A percentile compares a stretch with the other conserved stretches of the same genome.
Conservation (phyloP, 2,329 filamentous ascomycete species). For the Trichoderma aggressivum region DNA sequence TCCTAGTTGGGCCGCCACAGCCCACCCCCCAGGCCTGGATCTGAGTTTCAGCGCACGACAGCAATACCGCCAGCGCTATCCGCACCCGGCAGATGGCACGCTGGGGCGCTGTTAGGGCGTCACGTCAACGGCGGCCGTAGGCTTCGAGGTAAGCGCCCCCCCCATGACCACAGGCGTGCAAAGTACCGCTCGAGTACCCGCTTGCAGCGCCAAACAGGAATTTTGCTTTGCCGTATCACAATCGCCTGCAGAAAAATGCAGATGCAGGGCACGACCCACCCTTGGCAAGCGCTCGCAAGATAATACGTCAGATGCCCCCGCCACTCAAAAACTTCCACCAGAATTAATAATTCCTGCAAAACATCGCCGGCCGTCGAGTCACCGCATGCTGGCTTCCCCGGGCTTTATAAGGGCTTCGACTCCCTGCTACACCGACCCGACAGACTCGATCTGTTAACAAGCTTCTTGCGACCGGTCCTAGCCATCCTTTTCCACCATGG, state of each 20-base stretch:
- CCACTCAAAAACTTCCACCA: slow-evolving; percentile 28
- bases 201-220: not conserved
- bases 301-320: slow-evolving; percentile 26
- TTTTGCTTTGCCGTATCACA: not conserved
- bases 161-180: not conserved
- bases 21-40: not conserved
- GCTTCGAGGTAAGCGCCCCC: not conserved
- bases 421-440: not conserved
- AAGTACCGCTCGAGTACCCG: not conserved
- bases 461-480: not conserved
- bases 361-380: slow-evolving; percentile 15
- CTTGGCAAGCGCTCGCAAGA: not conserved
- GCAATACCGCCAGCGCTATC: not conserved
- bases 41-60: not conserved
- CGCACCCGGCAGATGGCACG: not conserved
- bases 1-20: not conserved
- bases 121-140: not conserved
- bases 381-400: not conserved
- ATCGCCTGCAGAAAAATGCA: not conserved
- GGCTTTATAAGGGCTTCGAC: not conserved
- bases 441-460: not conserved
- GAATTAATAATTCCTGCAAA: slow-evolving; percentile 25
- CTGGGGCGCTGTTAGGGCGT: not conserved
- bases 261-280: slow-evolving; percentile 20
- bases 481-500: slow-evolving; percentile 39